A percentile compares a stretch with the other conserved stretches of the same genome.
These are phyloP conservation scores for Alternaria infectoria DNA, from an alignment of 2,329 filamentous ascomycete genomes.

Conservation along the genomic window DNA sequence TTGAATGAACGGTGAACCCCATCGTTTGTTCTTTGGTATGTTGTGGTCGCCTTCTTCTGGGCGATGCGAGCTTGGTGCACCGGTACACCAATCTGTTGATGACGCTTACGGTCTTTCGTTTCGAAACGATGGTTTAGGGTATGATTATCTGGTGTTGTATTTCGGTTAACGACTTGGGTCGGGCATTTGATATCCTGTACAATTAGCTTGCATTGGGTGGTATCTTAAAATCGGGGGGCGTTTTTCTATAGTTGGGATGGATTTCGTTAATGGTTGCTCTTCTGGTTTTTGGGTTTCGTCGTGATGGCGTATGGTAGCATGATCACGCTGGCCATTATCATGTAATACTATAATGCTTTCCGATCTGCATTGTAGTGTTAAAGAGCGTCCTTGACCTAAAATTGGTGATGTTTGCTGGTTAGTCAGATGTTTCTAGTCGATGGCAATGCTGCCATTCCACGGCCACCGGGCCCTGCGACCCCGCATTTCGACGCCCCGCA, in stretches of 20 bases:
- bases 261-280: not conserved
- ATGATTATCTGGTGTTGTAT: constrained; percentile 24
- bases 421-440: constrained; percentile 1
- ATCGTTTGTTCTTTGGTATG: constrained; percentile 1
- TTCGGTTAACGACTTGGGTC: constrained; percentile 23
- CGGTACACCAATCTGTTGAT: constrained; percentile 20
- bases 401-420: not conserved
- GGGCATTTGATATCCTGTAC: constrained; percentile 47
- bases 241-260: not conserved
- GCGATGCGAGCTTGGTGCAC: constrained; percentile 16
- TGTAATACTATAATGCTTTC: not conserved
- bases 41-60: constrained; percentile 3
- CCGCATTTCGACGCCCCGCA: constrained; percentile 17
- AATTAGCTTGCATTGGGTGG: constrained; percentile 27
- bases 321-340: not conserved
- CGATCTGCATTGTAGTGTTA: not conserved
- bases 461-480: constrained; percentile 18
- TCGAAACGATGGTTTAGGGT: constrained; percentile 17
- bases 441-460: not conserved
- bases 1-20: constrained; percentile 16
- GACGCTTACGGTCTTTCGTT: constrained; percentile 9
- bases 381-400: not conserved
- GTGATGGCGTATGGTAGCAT: not conserved
- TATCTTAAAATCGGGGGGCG: not conserved
- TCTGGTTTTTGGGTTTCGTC: not conserved